Base-by-base conservation (phyloP, 305 asterid genomes). In the Fraxinus greggii region DNA sequence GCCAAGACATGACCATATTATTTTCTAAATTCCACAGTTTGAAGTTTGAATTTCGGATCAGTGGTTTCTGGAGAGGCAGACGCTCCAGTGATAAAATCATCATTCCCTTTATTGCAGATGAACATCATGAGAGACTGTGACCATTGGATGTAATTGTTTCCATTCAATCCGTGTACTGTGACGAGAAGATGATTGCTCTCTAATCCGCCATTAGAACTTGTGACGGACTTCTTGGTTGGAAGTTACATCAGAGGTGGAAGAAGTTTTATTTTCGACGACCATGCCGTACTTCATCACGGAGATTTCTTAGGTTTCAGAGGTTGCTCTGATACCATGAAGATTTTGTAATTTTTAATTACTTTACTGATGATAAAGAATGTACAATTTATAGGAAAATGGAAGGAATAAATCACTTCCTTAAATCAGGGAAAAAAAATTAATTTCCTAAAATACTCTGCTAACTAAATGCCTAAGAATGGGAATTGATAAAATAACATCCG, bases 1-100 rank as follows among this genome's bases (percentile, higher is more conserved):
- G 70, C 78, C 67, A 70, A 70, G 76, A 70, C 76, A 70, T 29
- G 40, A 70, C 40, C 76, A 29, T 70, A 28, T 26, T 31, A 10
- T 54, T 70, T 70, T 70, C 40, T 13, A 17, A 28, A 23, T 70
- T 70, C 76, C 76, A 70, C 4, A 0, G 7, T 29, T 70, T 70
- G 42, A 70, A 0, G 7, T 29, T 70, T 70, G 42, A 70, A 70
- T n/a, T 29, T 70, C 12, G 42, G 76, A 7, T 70, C 42, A 10
- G 1, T 3, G 21, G 42, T 13, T 70, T 3, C 23, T 70, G 3
- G 38, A 28, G 76, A 29, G 76, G 51, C 51, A 10, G 17, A 12
- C 51, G 9, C 51, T 40, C 51, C 51, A 40, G 51, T 40, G 15
- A 40, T 17, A 54, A 54, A 54, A 54, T 54, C 65, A 54, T 54